Percentiles rank a stretch among this genome's conserved stretches.
These are phyloP conservation scores for Claviceps fusiformis DNA, from an alignment of 2,329 filamentous ascomycete genomes.

Conservation along the genomic window DNA sequence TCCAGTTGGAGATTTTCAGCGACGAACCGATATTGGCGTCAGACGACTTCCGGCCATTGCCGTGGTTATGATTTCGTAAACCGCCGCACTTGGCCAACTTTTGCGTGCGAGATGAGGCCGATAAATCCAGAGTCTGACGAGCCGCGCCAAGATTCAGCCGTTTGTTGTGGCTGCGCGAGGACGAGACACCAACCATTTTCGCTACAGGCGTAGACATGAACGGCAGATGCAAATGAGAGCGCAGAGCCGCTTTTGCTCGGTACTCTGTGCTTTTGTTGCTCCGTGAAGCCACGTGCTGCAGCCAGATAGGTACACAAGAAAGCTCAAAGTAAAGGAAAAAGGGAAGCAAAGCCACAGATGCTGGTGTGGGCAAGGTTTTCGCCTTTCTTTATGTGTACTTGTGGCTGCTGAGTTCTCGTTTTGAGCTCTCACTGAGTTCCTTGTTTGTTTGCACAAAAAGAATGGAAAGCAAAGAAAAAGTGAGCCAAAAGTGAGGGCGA, in stretches of 20 bases:
- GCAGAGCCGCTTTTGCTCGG: not conserved
- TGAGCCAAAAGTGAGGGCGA: not conserved
- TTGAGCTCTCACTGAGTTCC: no score
- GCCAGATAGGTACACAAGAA: not conserved
- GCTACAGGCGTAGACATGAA: not conserved
- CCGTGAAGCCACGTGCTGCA: no score
- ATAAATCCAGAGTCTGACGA: not conserved
- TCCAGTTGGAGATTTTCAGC: slow-evolving; percentile 5
- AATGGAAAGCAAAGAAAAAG: not conserved
- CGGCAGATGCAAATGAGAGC: not conserved
- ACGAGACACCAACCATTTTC: not conserved
- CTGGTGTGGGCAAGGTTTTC: no score
- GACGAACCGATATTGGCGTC: not conserved
- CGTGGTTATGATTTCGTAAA: not conserved
- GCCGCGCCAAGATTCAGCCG: not conserved
- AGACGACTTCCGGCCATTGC: not conserved
- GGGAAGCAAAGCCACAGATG: no score
- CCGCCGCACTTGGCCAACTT: not conserved
- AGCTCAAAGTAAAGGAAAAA: not conserved
- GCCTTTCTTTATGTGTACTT: no score
- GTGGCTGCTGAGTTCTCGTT: no score
- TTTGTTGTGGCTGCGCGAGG: not conserved
- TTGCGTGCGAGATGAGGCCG: not conserved
- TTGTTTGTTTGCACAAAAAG: no score
- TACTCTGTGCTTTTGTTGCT: no score